Base-by-base conservation (phyloP, 352 stramenopile genomes). In the Globisporangium ultimum region DNA sequence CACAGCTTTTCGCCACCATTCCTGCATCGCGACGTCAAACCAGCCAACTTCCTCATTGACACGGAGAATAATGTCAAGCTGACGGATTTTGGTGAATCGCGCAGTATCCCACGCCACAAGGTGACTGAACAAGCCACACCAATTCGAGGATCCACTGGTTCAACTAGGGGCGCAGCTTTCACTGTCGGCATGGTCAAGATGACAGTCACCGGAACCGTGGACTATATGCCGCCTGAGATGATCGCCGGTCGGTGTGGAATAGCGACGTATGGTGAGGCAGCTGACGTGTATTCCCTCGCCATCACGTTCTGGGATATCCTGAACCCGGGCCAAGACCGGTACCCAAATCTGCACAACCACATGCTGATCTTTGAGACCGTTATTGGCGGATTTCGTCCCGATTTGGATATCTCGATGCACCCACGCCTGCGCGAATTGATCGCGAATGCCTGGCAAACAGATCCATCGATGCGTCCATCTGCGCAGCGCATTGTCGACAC, bases 161-260 rank as follows among this genome's bases (percentile, higher is more conserved):
- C 28, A 36, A 36, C 7, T 1, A 36, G 28, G 28, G 28, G 28
- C 28, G 3, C 28, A 36, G 9, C 28, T 6, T 36, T 36, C 8
- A 36, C 28, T 36, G 28, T 36, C 28, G 7, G 28, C 3, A 53
- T 34, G 28, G 64, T 75, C 17, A 78, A 78, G 46, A 87, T 87
- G 76, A 81, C 75, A 4, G 79, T 93, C 47, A 79, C 73, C 2
- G 84, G 84, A 11, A 93, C 84, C 2, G 76, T 89, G 22, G 67
- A 72, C 56, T 91, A 89, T 67, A 92, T 93, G 80, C 68, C 83
- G 17, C 83, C 83, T 1, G 83, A 93, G 55, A 68, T 93, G 66
- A 85, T 93, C 55, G 60, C 60, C 21, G 67, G 76, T 32, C 61
- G 73, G 22, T 71, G 66, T 21, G 79, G 79, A 7, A 20, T 81